A percentile compares a stretch with the other conserved stretches of the same genome.
Evolutionary conservation across 345 rosid species (phyloP).

Genomic region (Hypericum perforatum): DNA sequence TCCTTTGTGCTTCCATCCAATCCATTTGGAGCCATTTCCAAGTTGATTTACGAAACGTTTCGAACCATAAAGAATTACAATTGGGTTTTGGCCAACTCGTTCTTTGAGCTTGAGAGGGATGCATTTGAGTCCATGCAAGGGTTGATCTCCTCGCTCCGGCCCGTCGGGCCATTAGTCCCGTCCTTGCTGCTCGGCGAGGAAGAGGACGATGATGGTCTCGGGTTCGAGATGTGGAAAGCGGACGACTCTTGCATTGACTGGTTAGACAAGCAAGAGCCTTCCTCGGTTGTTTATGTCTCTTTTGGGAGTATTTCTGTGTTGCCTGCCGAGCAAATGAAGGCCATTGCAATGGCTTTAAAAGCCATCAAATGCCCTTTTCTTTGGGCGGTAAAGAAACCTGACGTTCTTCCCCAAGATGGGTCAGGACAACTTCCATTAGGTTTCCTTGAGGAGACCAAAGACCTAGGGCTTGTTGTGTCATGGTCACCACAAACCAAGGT

Average conservation of each 20-base stretch:
- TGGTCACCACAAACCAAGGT: conserved; percentile 52
- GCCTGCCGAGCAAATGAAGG: conserved; percentile 27
- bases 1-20: conserved; percentile 31
- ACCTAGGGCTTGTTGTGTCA: conserved; percentile 28
- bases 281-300: conserved; percentile 51
- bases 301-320: conserved; percentile 39
- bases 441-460: conserved; percentile 24
- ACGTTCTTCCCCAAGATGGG: not conserved
- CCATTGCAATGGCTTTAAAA: conserved; percentile 31
- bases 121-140: conserved; percentile 21
- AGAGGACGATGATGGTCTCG: conserved; percentile 12
- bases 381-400: conserved; percentile 38
- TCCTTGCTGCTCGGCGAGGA: conserved; percentile 23
- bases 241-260: conserved; percentile 38
- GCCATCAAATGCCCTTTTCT: conserved; percentile 31
- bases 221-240: conserved; percentile 19
- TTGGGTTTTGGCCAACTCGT: conserved; percentile 46
- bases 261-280: conserved; percentile 37
- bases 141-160: conserved; percentile 17
- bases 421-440: conserved; percentile 9
- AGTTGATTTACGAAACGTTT: conserved; percentile 12
- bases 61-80: conserved; percentile 27
- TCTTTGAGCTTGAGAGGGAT: conserved; percentile 40
- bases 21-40: conserved; percentile 2
- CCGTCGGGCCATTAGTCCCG: conserved; percentile 55